Percentiles rank a stretch among this genome's conserved stretches.
Evolutionary conservation across 371 early-diverging fungal species (phyloP).

Genomic region (Mucor velutinosus): DNA sequence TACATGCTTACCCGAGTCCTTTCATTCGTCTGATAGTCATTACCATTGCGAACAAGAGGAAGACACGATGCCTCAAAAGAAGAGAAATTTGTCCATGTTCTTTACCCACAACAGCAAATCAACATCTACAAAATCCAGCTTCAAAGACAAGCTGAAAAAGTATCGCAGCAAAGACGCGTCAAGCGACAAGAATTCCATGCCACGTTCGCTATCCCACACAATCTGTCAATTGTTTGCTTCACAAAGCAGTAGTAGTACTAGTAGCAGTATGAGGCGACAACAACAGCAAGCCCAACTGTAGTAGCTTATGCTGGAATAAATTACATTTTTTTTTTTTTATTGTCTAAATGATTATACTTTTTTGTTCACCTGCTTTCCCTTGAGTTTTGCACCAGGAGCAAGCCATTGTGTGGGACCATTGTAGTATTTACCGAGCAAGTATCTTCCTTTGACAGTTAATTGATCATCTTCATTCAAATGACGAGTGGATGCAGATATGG

Average conservation of each 20-base stretch:
- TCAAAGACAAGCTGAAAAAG: not conserved
- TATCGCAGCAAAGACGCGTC: not conserved
- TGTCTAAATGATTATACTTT: not conserved
- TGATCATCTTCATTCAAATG: conserved; percentile 15
- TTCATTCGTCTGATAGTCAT: not conserved
- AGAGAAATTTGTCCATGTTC: not conserved
- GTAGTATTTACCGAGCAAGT: conserved; percentile 36
- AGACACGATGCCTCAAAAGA: not conserved
- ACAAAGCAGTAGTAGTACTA: not conserved
- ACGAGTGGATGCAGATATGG: conserved; percentile 7
- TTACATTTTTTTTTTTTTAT: too few relatives aligned
- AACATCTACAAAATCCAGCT: not conserved
- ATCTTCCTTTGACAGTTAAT: conserved; percentile 21
- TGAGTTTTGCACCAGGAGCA: not conserved
- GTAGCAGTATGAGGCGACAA: too few relatives aligned
- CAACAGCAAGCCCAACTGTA: not conserved
- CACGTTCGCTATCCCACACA: not conserved
- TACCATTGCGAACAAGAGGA: not conserved
- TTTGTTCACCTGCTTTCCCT: not conserved
- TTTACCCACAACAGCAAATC: not conserved
- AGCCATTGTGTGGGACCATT: conserved; percentile 31
- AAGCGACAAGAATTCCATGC: not conserved
- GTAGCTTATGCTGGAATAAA: too few relatives aligned
- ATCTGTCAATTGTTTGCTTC: not conserved
- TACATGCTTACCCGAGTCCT: not conserved